Evolutionary conservation across 352 stramenopile species (phyloP).

Genomic region (Blastocystis sp.): DNA sequence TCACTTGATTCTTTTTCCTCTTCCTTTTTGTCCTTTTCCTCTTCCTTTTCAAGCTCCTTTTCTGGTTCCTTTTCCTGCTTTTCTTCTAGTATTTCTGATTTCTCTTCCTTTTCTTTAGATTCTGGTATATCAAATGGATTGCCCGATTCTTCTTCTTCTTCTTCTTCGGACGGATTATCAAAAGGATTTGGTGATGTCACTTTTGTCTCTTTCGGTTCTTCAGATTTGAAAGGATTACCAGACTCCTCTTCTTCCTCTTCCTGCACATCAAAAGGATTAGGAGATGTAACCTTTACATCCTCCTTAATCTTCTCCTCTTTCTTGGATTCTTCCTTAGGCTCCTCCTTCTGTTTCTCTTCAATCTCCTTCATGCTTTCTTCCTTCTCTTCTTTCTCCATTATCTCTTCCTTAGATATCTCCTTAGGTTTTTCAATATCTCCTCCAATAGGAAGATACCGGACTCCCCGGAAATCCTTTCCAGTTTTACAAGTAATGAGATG

Average conservation of each 20-base stretch:
- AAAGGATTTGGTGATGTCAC: conserved; percentile 24
- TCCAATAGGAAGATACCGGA: conserved; percentile 16
- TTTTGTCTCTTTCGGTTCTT: not conserved
- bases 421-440: conserved; percentile 3
- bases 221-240: conserved; percentile 5
- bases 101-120: conserved; percentile 4
- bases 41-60: not conserved
- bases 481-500: conserved; percentile 21
- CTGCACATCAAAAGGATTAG: conserved; percentile 31
- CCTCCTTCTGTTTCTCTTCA: not conserved
- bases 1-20: not conserved
- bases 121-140: conserved; percentile 1
- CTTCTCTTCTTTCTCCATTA: conserved; percentile 7
- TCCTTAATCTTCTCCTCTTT: not conserved
- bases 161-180: not conserved
- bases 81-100: not conserved
- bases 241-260: not conserved
- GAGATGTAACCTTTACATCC: not conserved
- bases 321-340: not conserved
- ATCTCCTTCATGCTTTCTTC: not conserved
- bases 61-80: conserved; percentile 42
- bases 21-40: not conserved
- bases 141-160: conserved; percentile 35
- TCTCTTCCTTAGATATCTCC: not conserved
- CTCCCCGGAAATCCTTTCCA: conserved; percentile 3